phyloP scores from a whole-genome alignment of 441 rosid genomes.

The Biscutella laevigata region DNA sequence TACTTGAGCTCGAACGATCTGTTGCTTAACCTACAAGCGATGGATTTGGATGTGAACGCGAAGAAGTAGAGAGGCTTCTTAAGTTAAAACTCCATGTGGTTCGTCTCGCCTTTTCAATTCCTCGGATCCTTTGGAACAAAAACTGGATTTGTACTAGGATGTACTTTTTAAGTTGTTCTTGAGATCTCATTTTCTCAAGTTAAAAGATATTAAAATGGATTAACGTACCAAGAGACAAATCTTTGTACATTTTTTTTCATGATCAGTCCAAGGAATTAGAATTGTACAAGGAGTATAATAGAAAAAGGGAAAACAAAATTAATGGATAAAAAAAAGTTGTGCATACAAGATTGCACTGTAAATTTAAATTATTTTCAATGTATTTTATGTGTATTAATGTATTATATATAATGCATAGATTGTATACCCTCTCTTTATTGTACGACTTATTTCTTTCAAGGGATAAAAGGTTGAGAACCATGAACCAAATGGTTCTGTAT shows the following conservation, averaged over 20 bases:
- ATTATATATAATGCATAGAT: background rate
- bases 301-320: background rate
- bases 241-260: conserved; percentile 16
- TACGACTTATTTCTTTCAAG: conserved; percentile 22
- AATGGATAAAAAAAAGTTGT: background rate
- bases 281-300: conserved; percentile 1
- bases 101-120: background rate
- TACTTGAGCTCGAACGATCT: conserved; percentile 64
- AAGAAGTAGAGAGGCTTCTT: conserved; percentile 33
- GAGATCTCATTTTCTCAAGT: background rate
- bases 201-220: background rate
- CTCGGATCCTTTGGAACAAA: conserved; percentile 4
- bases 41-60: conserved; percentile 37
- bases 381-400: background rate
- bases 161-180: background rate
- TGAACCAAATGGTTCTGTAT: conserved; percentile 53
- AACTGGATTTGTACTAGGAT: background rate
- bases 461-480: conserved; percentile 50
- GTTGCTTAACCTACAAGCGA: conserved; percentile 64
- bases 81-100: background rate
- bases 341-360: background rate
- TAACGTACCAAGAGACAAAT: conserved; percentile 5
- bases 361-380: conserved; percentile 14
- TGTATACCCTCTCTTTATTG: conserved; percentile 4
- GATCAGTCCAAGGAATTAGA: conserved; percentile 7